Evolutionary conservation across 2,329 filamentous ascomycete species (phyloP), one percentile per base, ranked within the genome.

Genomic region (Hortaea sp.): DNA sequence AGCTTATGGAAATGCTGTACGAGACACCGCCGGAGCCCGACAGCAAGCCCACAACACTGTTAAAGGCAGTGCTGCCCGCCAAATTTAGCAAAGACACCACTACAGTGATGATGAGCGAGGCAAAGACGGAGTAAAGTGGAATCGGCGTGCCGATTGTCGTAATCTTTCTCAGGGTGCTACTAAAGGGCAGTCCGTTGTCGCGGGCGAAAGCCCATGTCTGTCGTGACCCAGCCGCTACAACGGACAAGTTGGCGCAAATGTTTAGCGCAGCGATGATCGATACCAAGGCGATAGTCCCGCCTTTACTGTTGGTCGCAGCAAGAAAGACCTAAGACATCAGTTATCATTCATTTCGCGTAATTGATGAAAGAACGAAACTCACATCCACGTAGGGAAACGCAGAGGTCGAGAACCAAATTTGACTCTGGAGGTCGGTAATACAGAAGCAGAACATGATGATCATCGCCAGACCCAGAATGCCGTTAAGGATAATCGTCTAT

Each of bases 1-100:
- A 64, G 45, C 63, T 63, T 46, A 70, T 69, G 13, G 57, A 62
- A 45, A 70, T 57, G 39, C 64, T 57, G 57, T 70, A 72, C 9
- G 66, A 67, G 7, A 62, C 63, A 59, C 70, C 63, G 5, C 67
- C 53, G 5, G 62, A 61, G 5, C 64, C 62, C 11, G 65, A 54
- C 42, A 61, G 61, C n/a, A 70, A 60, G 1, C 65, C 67, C 32
- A 68, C 63, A 47, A 69, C 57, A 45, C 62, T 57, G 46, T 64
- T 65, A 54, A 60, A 59, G 6, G 56, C 57, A 13, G 53, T 50
- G 32, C 48, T 44, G 7, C 51, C 55, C 31, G 57, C 58, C 12
- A 60, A 49, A 20, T 59, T 54, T 49, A 62, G 57, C 20, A 60
- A 40, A 10, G 52, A 53, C 32, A 62, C 47, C 29, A 60, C 20